Evolutionary conservation across 192 early-diverging fungal species (phyloP).

Genomic region (Phycomyces blakesleeanus): DNA sequence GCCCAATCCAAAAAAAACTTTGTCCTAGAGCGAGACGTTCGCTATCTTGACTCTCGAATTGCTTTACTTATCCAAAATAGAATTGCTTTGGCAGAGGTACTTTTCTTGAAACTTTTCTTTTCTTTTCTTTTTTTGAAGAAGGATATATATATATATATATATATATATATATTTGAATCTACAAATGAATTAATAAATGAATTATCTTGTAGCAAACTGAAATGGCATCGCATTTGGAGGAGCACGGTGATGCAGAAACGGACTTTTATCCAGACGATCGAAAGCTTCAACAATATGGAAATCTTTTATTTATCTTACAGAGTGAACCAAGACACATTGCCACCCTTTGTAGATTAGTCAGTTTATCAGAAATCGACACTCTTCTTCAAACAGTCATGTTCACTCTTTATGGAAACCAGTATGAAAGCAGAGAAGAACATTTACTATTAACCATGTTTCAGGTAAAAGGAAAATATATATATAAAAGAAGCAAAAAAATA

Average conservation of each 20-base stretch:
- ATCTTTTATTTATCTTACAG: constrained; percentile 90
- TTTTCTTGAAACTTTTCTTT: neutral
- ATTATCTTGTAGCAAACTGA: constrained; percentile 61
- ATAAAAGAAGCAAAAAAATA: no score
- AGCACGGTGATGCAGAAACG: constrained; percentile 40
- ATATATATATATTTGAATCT: no score
- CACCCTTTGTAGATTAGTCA: constrained; percentile 76
- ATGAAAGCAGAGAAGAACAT: constrained; percentile 94
- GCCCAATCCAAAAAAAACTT: constrained; percentile 96
- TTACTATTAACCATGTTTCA: constrained; percentile 95
- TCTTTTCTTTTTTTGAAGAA: no score
- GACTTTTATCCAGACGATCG: constrained; percentile 72
- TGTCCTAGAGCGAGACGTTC: constrained; percentile 89
- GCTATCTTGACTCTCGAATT: constrained; percentile 89
- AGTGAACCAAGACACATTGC: constrained; percentile 91
- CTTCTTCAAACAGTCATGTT: constrained; percentile 96
- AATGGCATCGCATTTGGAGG: constrained; percentile 72
- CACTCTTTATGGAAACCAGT: constrained; percentile 94
- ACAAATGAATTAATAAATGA: no score
- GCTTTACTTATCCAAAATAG: constrained; percentile 91
- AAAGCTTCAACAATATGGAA: constrained; percentile 83
- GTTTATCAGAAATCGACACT: constrained; percentile 87
- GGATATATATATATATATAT: no score
- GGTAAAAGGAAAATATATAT: no score
- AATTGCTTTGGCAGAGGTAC: constrained; percentile 90